Evolutionary conservation across 2,329 filamentous ascomycete genomes (phyloP).

Genomic region (Alternaria brassicae): DNA sequence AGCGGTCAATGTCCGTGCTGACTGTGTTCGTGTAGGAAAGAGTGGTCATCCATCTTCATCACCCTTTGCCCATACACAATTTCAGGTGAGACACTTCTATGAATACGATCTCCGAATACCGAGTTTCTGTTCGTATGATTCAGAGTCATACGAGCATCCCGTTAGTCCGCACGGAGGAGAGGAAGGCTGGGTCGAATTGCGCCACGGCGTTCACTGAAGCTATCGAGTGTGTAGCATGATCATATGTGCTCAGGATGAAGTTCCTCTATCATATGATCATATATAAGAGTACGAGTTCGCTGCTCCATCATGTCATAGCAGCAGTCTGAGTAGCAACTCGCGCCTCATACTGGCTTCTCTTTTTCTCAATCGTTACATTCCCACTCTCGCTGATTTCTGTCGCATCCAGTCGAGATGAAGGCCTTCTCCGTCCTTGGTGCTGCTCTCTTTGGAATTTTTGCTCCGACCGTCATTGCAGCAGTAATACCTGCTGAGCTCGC

Average conservation of each 20-base stretch:
- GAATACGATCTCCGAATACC: neutral
- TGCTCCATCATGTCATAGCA: slow-evolving; percentile 9
- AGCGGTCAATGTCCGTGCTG: neutral
- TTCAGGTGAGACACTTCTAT: neutral
- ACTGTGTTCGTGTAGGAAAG: neutral
- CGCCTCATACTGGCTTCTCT: neutral
- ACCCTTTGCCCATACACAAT: neutral
- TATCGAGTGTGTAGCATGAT: neutral
- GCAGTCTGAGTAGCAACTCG: neutral
- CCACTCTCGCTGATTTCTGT: slow-evolving; percentile 3
- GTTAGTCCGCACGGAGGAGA: neutral
- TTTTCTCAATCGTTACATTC: slow-evolving; percentile 10
- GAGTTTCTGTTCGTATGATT: slow-evolving; percentile 6
- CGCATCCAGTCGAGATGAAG: slow-evolving; percentile 31
- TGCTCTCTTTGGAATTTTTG: slow-evolving; percentile 29
- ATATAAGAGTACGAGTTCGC: slow-evolving; percentile 5
- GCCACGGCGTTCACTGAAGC: neutral
- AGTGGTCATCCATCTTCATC: neutral
- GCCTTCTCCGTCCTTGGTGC: slow-evolving; percentile 26
- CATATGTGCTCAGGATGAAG: neutral
- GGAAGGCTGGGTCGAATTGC: neutral
- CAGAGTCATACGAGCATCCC: neutral
- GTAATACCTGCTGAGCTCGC: slow-evolving; percentile 28
- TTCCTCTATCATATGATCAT: neutral
- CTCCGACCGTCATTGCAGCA: slow-evolving; percentile 20